Conservation (phyloP, 2,329 filamentous ascomycete genomes). For the Exophiala sideris region DNA sequence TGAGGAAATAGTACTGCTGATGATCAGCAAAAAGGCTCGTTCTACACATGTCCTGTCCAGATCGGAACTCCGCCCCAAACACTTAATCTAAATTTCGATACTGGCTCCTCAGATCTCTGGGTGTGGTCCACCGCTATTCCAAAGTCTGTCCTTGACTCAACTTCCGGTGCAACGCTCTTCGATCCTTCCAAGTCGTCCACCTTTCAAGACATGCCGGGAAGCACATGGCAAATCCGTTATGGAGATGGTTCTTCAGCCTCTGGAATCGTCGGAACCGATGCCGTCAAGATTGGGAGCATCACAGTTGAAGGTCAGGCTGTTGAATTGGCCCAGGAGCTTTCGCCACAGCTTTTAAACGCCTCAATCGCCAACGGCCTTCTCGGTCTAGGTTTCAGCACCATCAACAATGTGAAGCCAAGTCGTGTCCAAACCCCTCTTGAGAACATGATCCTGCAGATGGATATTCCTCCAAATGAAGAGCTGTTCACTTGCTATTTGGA, state of each 20-base stretch:
- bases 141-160: slow-evolving; percentile 33
- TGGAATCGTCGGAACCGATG: slow-evolving; percentile 63
- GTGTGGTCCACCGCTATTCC: slow-evolving; percentile 55
- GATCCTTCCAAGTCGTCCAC: slow-evolving; percentile 60
- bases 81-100: slow-evolving; percentile 62
- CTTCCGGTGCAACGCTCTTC: slow-evolving; percentile 53
- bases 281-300: slow-evolving; percentile 60
- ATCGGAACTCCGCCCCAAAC: slow-evolving; percentile 65
- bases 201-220: slow-evolving; percentile 49
- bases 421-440: slow-evolving; percentile 62
- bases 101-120: slow-evolving; percentile 68
- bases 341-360: slow-evolving; percentile 54
- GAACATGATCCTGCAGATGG: slow-evolving; percentile 62
- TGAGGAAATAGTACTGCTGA: slow-evolving; percentile 49
- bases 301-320: slow-evolving; percentile 60
- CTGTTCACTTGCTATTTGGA: slow-evolving; percentile 66
- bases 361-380: slow-evolving; percentile 59
- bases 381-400: slow-evolving; percentile 53
- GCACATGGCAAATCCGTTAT: slow-evolving; percentile 64
- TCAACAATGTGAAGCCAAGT: slow-evolving; percentile 60
- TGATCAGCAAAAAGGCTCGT: slow-evolving; percentile 64
- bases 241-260: slow-evolving; percentile 66
- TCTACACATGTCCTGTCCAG: slow-evolving; percentile 61
- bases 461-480: slow-evolving; percentile 52
- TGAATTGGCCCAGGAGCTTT: slow-evolving; percentile 61